A percentile compares a stretch with the other conserved stretches of the same genome.
phyloP scores from a whole-genome alignment of 768 basidiomycete genomes.

The Coprinopsis strossmayeri region DNA sequence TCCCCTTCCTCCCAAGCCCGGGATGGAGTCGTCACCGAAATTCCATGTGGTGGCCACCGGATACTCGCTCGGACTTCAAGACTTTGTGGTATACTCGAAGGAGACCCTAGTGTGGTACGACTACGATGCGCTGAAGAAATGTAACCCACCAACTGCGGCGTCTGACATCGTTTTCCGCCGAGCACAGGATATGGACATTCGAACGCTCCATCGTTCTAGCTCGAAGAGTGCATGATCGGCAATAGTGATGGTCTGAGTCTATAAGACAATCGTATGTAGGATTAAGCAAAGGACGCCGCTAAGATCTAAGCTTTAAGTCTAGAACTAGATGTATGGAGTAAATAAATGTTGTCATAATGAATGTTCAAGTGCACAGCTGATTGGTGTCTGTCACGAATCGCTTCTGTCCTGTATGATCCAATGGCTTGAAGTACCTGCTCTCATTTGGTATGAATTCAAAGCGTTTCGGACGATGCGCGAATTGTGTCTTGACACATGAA shows the following conservation, averaged over 20 bases:
- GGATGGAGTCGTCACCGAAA: constrained; percentile 28
- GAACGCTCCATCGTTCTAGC: neutral
- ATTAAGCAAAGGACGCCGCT: too few species aligned
- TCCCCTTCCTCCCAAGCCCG: constrained; percentile 27
- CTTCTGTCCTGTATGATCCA: too few species aligned
- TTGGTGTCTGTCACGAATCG: too few species aligned
- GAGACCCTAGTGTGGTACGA: constrained; percentile 74
- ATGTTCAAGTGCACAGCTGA: too few species aligned
- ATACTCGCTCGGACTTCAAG: constrained; percentile 58
- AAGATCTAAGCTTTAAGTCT: neutral
- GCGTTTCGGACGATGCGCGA: neutral
- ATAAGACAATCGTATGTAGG: too few species aligned
- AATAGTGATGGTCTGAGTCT: too few species aligned
- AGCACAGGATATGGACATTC: constrained; percentile 9
- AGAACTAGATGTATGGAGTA: too few species aligned
- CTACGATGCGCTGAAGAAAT: constrained; percentile 60
- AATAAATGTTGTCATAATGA: too few species aligned
- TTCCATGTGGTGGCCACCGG: constrained; percentile 49
- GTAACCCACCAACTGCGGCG: constrained; percentile 48
- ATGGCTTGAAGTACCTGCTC: too few species aligned
- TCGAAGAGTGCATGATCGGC: neutral
- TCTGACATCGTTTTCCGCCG: constrained; percentile 26
- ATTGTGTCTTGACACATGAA: neutral
- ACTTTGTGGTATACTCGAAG: constrained; percentile 59
- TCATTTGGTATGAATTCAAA: too few species aligned